Percentiles rank a stretch among this genome's conserved stretches.
Evolutionary conservation across 768 basidiomycete species (phyloP).

Genomic region (Rhizopogon sp.): DNA sequence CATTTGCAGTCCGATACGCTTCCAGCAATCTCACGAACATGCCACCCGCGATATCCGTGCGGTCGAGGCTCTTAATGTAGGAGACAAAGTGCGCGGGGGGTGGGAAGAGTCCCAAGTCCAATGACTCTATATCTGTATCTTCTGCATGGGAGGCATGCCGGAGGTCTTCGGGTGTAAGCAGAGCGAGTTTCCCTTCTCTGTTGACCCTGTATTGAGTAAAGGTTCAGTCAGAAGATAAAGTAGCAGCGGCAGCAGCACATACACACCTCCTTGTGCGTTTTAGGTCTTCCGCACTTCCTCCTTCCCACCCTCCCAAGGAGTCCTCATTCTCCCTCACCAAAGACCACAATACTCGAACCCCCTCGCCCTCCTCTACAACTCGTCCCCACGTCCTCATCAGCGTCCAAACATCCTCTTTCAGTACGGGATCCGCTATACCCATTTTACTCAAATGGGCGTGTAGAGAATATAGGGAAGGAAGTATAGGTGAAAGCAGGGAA

Average conservation of each 20-base stretch:
- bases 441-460: constrained; percentile 45
- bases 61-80: constrained; percentile 59
- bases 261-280: constrained; percentile 40
- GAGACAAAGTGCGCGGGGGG: constrained; percentile 67
- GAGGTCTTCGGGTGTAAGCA: constrained; percentile 51
- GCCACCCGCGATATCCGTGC: constrained; percentile 65
- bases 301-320: constrained; percentile 36
- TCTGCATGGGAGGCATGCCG: constrained; percentile 34
- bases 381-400: constrained; percentile 75
- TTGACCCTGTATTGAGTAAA: neutral
- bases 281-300: constrained; percentile 51
- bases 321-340: constrained; percentile 33
- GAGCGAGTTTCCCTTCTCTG: constrained; percentile 27
- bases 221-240: neutral
- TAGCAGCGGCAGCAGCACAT: neutral
- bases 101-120: constrained; percentile 57
- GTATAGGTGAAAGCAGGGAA: constrained; percentile 60
- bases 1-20: constrained; percentile 40
- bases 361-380: constrained; percentile 49
- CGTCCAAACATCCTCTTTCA: constrained; percentile 55
- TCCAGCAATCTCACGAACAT: constrained; percentile 75
- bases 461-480: constrained; percentile 63
- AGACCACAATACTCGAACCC: constrained; percentile 50
- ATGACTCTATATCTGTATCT: constrained; percentile 44
- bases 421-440: constrained; percentile 59